A percentile compares a stretch with the other conserved stretches of the same genome.
Conservation (phyloP, 208 protist species). For the Trypanosomatidae sp. region DNA sequence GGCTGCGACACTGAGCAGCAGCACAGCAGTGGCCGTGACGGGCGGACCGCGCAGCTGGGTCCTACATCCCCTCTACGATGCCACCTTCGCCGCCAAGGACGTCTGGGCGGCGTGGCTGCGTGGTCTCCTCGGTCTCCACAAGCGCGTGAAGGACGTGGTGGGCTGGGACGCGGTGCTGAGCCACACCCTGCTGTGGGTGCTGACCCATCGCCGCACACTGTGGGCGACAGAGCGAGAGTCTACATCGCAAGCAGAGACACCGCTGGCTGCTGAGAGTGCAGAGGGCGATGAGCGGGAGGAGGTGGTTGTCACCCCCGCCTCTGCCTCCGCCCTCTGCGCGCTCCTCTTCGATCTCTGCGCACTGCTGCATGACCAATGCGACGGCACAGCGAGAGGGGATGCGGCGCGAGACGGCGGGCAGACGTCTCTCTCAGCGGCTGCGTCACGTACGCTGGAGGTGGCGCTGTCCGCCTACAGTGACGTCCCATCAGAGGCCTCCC, state of each 20-base stretch:
- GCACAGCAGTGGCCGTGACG: constrained; percentile 1
- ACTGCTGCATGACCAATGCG: constrained; percentile 9
- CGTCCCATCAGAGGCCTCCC: constrained; percentile 32
- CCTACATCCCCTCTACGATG: constrained; percentile 50
- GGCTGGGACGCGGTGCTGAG: constrained; percentile 46
- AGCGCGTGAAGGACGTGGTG: constrained; percentile 38
- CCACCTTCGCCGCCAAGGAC: constrained; percentile 19
- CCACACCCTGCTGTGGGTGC: constrained; percentile 46
- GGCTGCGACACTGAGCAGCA: background rate
- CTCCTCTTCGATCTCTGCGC: constrained; percentile 31
- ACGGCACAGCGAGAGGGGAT: too few relatives aligned
- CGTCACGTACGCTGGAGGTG: constrained; percentile 30
- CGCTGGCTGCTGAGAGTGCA: too few relatives aligned
- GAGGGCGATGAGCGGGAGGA: background rate
- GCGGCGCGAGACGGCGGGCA: too few relatives aligned
- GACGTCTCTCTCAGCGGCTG: constrained; percentile 14
- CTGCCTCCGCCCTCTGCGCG: constrained; percentile 16
- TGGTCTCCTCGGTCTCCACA: constrained; percentile 31
- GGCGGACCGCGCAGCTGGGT: constrained; percentile 42
- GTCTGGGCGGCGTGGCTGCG: constrained; percentile 51
- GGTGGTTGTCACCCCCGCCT: background rate
- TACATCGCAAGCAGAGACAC: background rate
- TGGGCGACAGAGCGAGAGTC: background rate
- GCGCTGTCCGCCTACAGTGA: constrained; percentile 24
- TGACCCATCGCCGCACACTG: constrained; percentile 29